Conservation (phyloP, 306 rosid species). For the Vicia faba region DNA sequence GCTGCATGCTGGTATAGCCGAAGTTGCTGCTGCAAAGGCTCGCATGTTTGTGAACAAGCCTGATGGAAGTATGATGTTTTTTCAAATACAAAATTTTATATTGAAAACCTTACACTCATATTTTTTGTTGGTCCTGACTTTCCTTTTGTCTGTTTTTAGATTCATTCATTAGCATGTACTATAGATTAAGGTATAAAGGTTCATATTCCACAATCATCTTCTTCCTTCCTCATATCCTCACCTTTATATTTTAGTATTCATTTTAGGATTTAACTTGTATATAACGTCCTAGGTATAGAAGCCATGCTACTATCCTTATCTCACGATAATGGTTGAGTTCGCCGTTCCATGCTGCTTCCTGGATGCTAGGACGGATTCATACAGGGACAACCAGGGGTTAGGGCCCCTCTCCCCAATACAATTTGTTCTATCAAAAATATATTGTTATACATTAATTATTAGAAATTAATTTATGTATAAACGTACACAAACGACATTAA, state of each 20-base stretch:
- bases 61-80: conserved; percentile 82
- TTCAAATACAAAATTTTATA: conserved; percentile 18
- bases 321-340: background rate
- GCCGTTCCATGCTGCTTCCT: background rate
- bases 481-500: too few species aligned
- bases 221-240: conserved; percentile 15
- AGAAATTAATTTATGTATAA: too few species aligned
- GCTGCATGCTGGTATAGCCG: conserved; percentile 94
- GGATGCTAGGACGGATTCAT: too few species aligned
- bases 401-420: too few species aligned
- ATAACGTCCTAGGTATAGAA: background rate
- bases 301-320: background rate
- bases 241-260: background rate
- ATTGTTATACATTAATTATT: too few species aligned
- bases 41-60: conserved; percentile 98
- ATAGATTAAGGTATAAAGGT: conserved; percentile 20
- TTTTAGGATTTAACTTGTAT: background rate
- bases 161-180: conserved; percentile 27
- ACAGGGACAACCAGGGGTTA: too few species aligned
- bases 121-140: background rate
- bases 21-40: conserved; percentile 99
- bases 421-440: too few species aligned
- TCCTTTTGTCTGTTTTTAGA: conserved; percentile 8
- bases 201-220: conserved; percentile 1
- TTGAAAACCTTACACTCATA: background rate